Evolutionary conservation across 176 grass and related monocot species (phyloP), one percentile per base, ranked within the genome.

Genomic region (Carex cristatella): DNA sequence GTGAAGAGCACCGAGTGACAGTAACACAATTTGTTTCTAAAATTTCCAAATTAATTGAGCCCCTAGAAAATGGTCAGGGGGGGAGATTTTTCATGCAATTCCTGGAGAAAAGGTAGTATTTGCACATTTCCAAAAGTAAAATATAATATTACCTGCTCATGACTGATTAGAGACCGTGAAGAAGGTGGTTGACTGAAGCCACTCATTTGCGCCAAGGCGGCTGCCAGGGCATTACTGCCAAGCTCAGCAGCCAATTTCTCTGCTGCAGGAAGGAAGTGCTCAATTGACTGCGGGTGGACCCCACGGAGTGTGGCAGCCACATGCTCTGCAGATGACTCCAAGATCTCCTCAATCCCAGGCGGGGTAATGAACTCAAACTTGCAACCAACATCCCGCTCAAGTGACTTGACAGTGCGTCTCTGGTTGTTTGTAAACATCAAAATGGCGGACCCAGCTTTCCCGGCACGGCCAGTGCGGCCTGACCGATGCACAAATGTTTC

Each of bases 401-500:
- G 93, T 28, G 96, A 95, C 86, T 83, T 99, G 86, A 99, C 91
- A 81, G 96, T 95, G 74, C 93, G 94, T 84, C 87, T 90, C 87
- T 99, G 96, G 69, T 63, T 99, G 81, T 78, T 89, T 87, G 96
- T 99, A 83, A 94, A 94, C 96, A 99, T 99, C 86, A 99, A 95
- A 86, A 99, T 92, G 33, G 96, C 91, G 69, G 9, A 91, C 86
- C 96, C 96, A 85, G 33, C 90, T 89, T 99, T 99, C 35, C 96
- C 96, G 88, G 96, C 96, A 56, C 96, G 91, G 56, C 96, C 96
- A 87, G 96, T 99, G 59, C 96, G 96, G 13, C 96, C 96, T 81
- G 96, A 99, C 54, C 96, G 96, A 85, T 99, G 96, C 66, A 99
- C 96, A 87, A 99, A 99, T 61, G 96, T 99, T 75, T 99, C 96